Conservation (phyloP, 2,329 filamentous ascomycete species). For the Pestalotiopsis sp. region DNA sequence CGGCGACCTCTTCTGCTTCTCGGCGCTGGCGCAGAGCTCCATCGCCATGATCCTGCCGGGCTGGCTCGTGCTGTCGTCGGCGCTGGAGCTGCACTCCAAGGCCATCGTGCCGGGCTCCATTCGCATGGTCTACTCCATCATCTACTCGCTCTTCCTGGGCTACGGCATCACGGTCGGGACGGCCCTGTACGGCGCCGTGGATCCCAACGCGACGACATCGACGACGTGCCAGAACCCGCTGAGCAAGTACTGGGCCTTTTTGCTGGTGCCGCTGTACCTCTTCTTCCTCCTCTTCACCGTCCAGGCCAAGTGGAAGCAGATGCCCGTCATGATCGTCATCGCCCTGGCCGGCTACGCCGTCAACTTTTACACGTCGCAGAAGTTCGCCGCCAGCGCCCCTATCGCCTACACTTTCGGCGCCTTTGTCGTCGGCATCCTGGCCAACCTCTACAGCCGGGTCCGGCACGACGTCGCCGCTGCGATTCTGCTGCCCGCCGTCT, state of each 20-base stretch:
- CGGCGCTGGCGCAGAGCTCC: conserved; percentile 70
- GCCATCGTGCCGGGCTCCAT: conserved; percentile 70
- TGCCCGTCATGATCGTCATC: conserved; percentile 76
- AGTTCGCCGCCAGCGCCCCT: conserved; percentile 70
- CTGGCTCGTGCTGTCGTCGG: conserved; percentile 55
- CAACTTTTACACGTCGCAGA: conserved; percentile 71
- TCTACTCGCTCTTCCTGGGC: conserved; percentile 70
- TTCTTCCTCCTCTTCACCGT: conserved; percentile 74
- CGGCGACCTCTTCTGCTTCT: conserved; percentile 68
- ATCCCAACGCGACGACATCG: conserved; percentile 42
- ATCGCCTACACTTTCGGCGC: conserved; percentile 78
- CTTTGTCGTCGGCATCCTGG: conserved; percentile 73
- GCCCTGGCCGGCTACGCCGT: conserved; percentile 74
- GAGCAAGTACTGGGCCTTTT: conserved; percentile 53
- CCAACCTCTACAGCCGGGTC: conserved; percentile 71
- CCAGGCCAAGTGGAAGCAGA: conserved; percentile 79
- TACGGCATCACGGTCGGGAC: conserved; percentile 68
- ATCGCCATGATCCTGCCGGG: conserved; percentile 74
- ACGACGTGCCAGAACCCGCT: conserved; percentile 48
- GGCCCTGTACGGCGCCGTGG: conserved; percentile 51
- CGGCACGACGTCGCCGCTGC: conserved; percentile 51
- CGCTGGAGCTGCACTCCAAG: conserved; percentile 67
- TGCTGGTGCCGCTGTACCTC: conserved; percentile 71
- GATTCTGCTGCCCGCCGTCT: conserved; percentile 48
- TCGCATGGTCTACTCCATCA: conserved; percentile 71